Percentiles rank a stretch among this genome's conserved stretches.
phyloP scores from a whole-genome alignment of 129 eudicot species.

The Rutidosis leptorrhynchoides region DNA sequence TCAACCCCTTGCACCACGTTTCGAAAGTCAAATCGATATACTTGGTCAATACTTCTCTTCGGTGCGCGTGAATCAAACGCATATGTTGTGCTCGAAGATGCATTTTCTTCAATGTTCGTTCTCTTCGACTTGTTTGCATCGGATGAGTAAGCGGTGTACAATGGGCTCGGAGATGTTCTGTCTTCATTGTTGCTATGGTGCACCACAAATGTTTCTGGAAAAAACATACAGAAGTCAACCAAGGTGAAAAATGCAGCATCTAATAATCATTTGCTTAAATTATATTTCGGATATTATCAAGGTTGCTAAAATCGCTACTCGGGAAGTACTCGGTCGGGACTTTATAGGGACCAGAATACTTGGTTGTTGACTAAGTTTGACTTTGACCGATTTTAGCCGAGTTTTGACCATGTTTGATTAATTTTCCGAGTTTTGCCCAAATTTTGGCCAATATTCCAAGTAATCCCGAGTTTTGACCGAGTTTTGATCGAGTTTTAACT shows the following conservation, averaged over 20 bases:
- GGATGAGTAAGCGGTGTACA: background rate
- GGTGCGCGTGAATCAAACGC: background rate
- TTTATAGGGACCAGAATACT: no score
- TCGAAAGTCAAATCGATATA: constrained; percentile 36
- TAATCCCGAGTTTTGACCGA: no score
- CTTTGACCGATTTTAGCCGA: no score
- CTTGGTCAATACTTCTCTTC: background rate
- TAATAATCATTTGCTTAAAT: no score
- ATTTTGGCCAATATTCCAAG: no score
- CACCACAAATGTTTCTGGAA: background rate
- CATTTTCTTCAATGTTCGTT: background rate
- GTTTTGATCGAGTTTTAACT: no score
- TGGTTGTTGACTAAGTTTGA: no score
- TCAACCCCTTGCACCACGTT: constrained; percentile 38
- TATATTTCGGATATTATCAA: no score
- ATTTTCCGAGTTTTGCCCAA: no score
- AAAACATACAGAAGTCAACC: background rate
- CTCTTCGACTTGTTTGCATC: background rate
- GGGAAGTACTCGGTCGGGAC: no score
- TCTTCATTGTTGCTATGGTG: background rate
- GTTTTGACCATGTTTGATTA: no score
- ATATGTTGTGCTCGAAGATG: background rate
- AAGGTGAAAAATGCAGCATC: background rate
- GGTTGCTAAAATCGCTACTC: no score
- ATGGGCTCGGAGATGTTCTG: background rate